Evolutionary conservation across 129 eudicot species (phyloP), one percentile per base, ranked within the genome.

Genomic region (Lactuca saligna): DNA sequence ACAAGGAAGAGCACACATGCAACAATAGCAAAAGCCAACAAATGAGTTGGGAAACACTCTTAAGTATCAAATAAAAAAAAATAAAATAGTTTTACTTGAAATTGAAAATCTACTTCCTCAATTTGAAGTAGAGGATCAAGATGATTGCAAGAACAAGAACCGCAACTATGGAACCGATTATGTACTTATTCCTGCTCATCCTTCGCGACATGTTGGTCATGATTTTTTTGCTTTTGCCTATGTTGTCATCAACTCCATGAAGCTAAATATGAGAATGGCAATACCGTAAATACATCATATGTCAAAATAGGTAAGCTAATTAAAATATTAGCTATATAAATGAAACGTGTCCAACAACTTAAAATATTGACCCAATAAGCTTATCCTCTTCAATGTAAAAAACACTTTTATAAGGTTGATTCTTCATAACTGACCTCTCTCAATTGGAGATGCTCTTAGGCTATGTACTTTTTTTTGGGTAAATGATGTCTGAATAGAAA

Each of bases 121-220:
- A 55, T 74, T 86, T 80, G 54, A 77, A 86, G 77, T 86, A 86
- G 66, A 86, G 57, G 65, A 86, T 86, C 70, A 82, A 68, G 70
- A 80, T 71, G 72, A 86, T 70, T 14, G 88, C 85, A 25, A 86
- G 72, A 41, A 80, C 54, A 12, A 86, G 88, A 48, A 73, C 83
- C 0, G 74, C 72, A 58, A 84, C 72, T 34, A 84, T 37, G 50
- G 79, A 77, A 16, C 89, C 86, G 39, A 81, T 62, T 31, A 81
- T 80, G 80, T 80, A 82, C 76, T 86, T 86, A 78, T 86, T 82
- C 82, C 80, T 80, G 81, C 79, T 82, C 82, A 86, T 77, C 70
- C 88, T 72, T 39, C 83, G 78, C 48, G 88, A 77, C 88, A 82
- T 86, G 63, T 78, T 73, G 8, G 85, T 82, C 73, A 82, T 63